Conservation (phyloP, 192 early-diverging fungal genomes). For the Backusella circina region DNA sequence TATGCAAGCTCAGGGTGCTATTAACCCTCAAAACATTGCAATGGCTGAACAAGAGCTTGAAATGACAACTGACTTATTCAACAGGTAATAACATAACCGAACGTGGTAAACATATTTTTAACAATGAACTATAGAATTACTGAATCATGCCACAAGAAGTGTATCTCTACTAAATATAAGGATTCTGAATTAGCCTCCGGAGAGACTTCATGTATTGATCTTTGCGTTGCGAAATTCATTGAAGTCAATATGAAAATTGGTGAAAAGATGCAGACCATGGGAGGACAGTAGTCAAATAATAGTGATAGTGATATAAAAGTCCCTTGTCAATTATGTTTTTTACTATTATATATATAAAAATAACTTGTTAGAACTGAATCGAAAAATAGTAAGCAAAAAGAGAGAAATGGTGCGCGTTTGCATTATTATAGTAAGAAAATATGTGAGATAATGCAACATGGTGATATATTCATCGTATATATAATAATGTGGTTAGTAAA, state of each 20-base stretch:
- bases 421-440: too few species aligned
- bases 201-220: constrained; percentile 90
- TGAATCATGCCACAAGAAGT: constrained; percentile 85
- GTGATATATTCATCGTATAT: too few species aligned
- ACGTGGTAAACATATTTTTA: neutral
- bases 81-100: constrained; percentile 43
- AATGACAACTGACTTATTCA: constrained; percentile 78
- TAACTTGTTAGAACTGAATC: neutral
- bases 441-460: neutral
- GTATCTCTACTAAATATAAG: constrained; percentile 74
- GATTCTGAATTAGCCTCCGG: constrained; percentile 83
- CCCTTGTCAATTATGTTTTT: neutral
- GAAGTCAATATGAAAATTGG: constrained; percentile 81
- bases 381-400: neutral
- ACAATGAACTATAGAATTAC: constrained; percentile 50
- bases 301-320: neutral
- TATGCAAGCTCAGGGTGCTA: constrained; percentile 36
- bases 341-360: neutral
- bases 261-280: constrained; percentile 69
- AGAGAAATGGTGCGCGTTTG: neutral
- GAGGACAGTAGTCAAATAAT: constrained; percentile 4
- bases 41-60: constrained; percentile 82
- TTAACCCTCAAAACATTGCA: constrained; percentile 62
- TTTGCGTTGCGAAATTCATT: constrained; percentile 88
- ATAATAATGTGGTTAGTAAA: neutral